A percentile compares a stretch with the other conserved stretches of the same genome.
phyloP scores from a whole-genome alignment of 1,284 basidiomycete species.

The Anthracocystis panici-leucophaei region DNA sequence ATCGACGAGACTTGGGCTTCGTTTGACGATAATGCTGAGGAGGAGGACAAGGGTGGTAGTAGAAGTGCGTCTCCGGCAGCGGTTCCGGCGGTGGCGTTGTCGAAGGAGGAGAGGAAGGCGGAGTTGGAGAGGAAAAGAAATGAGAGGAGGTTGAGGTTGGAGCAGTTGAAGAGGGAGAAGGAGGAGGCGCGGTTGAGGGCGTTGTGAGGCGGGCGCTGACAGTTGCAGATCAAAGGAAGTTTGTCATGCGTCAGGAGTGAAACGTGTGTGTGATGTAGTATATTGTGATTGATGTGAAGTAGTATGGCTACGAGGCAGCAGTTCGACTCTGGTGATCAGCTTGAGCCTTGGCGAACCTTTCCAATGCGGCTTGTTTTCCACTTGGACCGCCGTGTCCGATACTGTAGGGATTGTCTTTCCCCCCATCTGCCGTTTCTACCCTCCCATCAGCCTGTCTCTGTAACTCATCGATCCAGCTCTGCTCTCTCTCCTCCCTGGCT shows the following conservation, averaged over 20 bases:
- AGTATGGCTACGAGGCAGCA: neutral
- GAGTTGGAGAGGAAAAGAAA: slow-evolving; percentile 58
- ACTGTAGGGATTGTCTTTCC: slow-evolving; percentile 11
- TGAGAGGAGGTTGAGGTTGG: slow-evolving; percentile 50
- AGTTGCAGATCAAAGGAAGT: no score
- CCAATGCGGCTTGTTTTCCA: slow-evolving; percentile 32
- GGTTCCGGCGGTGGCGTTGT: slow-evolving; percentile 25
- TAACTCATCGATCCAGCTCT: slow-evolving; percentile 20
- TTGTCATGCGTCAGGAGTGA: neutral
- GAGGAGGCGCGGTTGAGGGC: slow-evolving; percentile 40
- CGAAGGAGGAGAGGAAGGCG: slow-evolving; percentile 61
- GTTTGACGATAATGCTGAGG: slow-evolving; percentile 39
- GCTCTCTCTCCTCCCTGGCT: slow-evolving; percentile 38
- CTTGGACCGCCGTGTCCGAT: slow-evolving; percentile 52
- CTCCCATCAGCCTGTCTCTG: no score
- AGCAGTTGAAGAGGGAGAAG: slow-evolving; percentile 55
- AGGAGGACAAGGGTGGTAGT: slow-evolving; percentile 5
- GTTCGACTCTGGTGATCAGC: neutral
- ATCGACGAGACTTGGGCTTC: slow-evolving; percentile 33
- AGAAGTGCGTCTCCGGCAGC: slow-evolving; percentile 18
- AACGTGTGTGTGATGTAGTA: neutral
- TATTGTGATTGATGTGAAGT: neutral
- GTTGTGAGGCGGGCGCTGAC: slow-evolving; percentile 1
- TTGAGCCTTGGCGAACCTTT: slow-evolving; percentile 28
- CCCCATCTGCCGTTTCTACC: neutral